Evolutionary conservation across 2,329 filamentous ascomycete genomes (phyloP).

Genomic region (Bisporella sp.): DNA sequence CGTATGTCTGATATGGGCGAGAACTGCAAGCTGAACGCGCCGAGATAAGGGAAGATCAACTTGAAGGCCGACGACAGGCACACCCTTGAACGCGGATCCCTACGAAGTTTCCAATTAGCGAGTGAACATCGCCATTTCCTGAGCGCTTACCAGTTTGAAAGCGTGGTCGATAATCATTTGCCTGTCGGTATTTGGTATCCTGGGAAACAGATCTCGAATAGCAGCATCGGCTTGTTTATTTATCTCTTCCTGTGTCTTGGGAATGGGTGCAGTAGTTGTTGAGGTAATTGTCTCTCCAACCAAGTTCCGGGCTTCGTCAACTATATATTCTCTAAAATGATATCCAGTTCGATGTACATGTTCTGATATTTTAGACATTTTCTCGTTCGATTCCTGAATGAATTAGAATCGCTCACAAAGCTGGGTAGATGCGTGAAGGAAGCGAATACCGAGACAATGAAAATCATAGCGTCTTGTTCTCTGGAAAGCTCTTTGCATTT

Average conservation of each 20-base stretch:
- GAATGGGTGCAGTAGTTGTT: slow-evolving; percentile 48
- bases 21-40: slow-evolving; percentile 56
- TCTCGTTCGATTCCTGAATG: slow-evolving; percentile 18
- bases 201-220: slow-evolving; percentile 56
- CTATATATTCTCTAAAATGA: slow-evolving; percentile 51
- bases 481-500: slow-evolving; percentile 59
- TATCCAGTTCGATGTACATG: slow-evolving; percentile 55
- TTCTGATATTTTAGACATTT: slow-evolving; percentile 24
- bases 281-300: slow-evolving; percentile 24
- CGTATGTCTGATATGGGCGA: slow-evolving; percentile 61
- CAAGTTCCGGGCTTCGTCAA: slow-evolving; percentile 44
- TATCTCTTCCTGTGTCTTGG: slow-evolving; percentile 51
- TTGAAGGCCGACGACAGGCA: slow-evolving; percentile 51
- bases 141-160: slow-evolving; percentile 50
- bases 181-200: slow-evolving; percentile 58
- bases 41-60: slow-evolving; percentile 49
- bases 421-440: not conserved
- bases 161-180: slow-evolving; percentile 55
- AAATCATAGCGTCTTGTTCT: slow-evolving; percentile 55
- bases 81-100: slow-evolving; percentile 44
- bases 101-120: slow-evolving; percentile 22
- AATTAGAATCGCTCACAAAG: not conserved
- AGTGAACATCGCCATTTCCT: slow-evolving; percentile 1
- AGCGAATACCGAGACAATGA: slow-evolving; percentile 52
- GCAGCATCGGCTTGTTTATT: slow-evolving; percentile 55